These are phyloP conservation scores for Suillus fuscotomentosus DNA, from an alignment of 768 basidiomycete species.

Conservation along the genomic window DNA sequence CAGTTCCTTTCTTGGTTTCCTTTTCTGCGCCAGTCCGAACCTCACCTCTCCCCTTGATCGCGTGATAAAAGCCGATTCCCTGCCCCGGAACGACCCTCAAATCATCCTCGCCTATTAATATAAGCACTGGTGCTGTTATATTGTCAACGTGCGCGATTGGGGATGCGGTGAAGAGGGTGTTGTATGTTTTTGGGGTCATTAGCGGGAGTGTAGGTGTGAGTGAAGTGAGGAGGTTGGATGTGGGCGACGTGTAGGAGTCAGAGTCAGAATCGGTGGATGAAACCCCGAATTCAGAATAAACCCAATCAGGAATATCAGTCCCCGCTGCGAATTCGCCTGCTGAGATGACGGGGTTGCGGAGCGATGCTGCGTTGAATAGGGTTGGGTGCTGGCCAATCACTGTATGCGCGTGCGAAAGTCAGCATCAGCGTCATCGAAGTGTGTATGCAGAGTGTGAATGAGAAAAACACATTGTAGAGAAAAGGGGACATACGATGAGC, in stretches of 20 bases:
- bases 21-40: constrained; percentile 24
- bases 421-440: not conserved
- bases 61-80: not conserved
- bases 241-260: not conserved
- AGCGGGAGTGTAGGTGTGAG: constrained; percentile 9
- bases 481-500: constrained; percentile 39
- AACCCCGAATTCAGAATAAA: constrained; percentile 39
- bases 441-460: not conserved
- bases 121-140: constrained; percentile 53
- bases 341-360: constrained; percentile 72
- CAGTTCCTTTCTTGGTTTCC: constrained; percentile 32
- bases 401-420: constrained; percentile 17
- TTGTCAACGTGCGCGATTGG: constrained; percentile 54
- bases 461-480: not conserved
- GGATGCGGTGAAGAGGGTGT: constrained; percentile 45
- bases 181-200: constrained; percentile 46
- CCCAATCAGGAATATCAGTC: constrained; percentile 73
- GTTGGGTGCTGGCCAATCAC: constrained; percentile 65
- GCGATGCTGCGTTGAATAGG: constrained; percentile 58
- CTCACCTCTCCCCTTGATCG: not conserved
- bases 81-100: not conserved
- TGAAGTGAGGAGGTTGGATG: not conserved
- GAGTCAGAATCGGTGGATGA: constrained; percentile 21
- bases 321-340: constrained; percentile 46
- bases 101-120: constrained; percentile 20